Base-by-base conservation (phyloP, 1,139 yeast genomes). In the Taphrina deformans region DNA sequence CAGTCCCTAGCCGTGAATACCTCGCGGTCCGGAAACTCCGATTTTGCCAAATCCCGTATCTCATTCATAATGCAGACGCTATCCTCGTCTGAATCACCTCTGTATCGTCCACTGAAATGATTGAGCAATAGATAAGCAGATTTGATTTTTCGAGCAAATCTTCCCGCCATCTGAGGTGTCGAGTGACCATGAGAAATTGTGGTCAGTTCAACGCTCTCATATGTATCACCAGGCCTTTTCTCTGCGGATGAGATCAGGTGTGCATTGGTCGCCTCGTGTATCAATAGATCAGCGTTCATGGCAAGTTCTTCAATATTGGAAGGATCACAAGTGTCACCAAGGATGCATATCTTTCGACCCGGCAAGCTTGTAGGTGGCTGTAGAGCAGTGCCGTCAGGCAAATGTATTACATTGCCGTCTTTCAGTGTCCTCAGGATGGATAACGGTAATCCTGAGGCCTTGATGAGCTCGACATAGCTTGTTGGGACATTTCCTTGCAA, bases 221-320 rank as follows among this genome's bases (percentile, higher is more conserved):
- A 18, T 4, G 55, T 55, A 3, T 62, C 62, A 12, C 35, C 12
- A 2, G 24, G 26, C 21, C 46, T 55, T 6, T 40, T 52, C 3
- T 24, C 27, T 10, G 21, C 56, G 3, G 33, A 4, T 16, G 29
- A 18, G 12, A 18, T 45, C 6, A 55, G 31, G 18, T 29, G 41
- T 5, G 65, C 65, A 33, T 62, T 62, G 14, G 65, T 62, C 2
- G 65, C 65, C 38, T 62, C 65, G 21, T 62, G 65, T 7, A 62
- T 38, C 31, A 62, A 44, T 7, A 62, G 12, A 46, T 53, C 56
- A 7, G 56, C 50, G 16, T 48, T 41, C 14, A 12, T 18, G 12
- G 62, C 61, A 24, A 62, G 40, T 2, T 4, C 24, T 2, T 44
- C 41, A 14, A 62, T 62, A 40, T 53, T 53, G 24, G 55, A 31